These are phyloP conservation scores for Allium sativum DNA, from an alignment of 106 monocot species.

Conservation along the genomic window DNA sequence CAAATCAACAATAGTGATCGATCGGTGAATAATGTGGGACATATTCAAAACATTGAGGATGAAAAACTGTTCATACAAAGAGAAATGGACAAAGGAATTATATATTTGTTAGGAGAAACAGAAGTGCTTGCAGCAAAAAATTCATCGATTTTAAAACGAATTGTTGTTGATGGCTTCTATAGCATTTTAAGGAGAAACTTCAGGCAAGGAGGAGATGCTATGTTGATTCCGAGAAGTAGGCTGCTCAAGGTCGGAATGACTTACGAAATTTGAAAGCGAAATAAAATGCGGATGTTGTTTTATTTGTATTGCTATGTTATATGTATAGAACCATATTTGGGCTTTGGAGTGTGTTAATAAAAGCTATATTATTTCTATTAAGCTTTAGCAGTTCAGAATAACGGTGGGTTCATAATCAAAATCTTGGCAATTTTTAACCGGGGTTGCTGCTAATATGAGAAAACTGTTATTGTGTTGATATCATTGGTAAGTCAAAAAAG, in stretches of 20 bases:
- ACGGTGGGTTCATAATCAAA: too few relatives aligned
- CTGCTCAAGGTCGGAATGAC: constrained; percentile 56
- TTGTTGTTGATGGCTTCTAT: constrained; percentile 36
- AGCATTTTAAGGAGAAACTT: constrained; percentile 46
- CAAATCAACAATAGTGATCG: background rate
- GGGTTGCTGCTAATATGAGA: too few relatives aligned
- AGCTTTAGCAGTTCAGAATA: too few relatives aligned
- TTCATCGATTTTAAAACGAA: constrained; percentile 34
- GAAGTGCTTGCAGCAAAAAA: constrained; percentile 31
- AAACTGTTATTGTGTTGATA: too few relatives aligned
- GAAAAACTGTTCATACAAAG: constrained; percentile 42
- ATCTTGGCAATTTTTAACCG: too few relatives aligned
- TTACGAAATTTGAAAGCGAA: constrained; percentile 26
- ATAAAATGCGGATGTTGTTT: too few relatives aligned
- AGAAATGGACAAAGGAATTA: constrained; percentile 50
- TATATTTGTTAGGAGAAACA: constrained; percentile 41
- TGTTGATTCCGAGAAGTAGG: constrained; percentile 30
- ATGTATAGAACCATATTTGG: too few relatives aligned
- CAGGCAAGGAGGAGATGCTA: constrained; percentile 33
- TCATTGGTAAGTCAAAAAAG: too few relatives aligned
- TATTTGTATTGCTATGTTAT: too few relatives aligned
- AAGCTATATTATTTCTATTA: too few relatives aligned
- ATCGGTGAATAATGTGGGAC: constrained; percentile 3
- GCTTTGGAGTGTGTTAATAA: too few relatives aligned
- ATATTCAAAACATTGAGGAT: constrained; percentile 9